Percentiles rank a stretch among this genome's conserved stretches.
Evolutionary conservation across 306 rosid genomes (phyloP).

Genomic region (Abrus precatorius): DNA sequence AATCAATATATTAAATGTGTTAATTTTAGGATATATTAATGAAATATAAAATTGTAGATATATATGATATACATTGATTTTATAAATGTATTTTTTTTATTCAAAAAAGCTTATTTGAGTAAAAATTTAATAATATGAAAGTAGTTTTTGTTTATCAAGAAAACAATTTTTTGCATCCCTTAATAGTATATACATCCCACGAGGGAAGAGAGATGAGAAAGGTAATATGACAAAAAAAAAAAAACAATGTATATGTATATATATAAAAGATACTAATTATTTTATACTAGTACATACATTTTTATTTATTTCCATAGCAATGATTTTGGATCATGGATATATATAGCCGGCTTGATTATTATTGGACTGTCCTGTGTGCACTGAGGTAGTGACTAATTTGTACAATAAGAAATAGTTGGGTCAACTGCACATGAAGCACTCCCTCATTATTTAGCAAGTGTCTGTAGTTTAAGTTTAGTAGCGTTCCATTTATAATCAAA

Average conservation of each 20-base stretch:
- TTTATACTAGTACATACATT: not conserved
- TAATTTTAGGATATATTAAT: not conserved
- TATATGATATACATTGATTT: no score
- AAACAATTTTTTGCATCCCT: no score
- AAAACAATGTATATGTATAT: no score
- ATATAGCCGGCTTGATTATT: conserved; percentile 55
- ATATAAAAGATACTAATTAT: no score
- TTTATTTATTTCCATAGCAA: not conserved
- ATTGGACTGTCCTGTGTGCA: conserved; percentile 52
- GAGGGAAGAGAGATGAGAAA: no score
- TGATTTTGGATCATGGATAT: conserved; percentile 42
- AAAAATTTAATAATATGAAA: not conserved
- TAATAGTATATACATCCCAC: no score
- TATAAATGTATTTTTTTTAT: no score
- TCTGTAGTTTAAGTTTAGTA: not conserved
- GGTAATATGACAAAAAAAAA: no score
- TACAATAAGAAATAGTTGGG: conserved; percentile 57
- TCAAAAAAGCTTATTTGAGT: not conserved
- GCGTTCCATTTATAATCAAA: conserved; percentile 23
- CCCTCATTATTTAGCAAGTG: conserved; percentile 43
- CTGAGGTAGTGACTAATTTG: conserved; percentile 43
- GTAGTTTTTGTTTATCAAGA: not conserved
- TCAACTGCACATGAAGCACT: conserved; percentile 65
- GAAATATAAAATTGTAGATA: no score
- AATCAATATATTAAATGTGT: no score